Base-by-base conservation (phyloP, 2,329 filamentous ascomycete genomes). In the Penicillium expansum region DNA sequence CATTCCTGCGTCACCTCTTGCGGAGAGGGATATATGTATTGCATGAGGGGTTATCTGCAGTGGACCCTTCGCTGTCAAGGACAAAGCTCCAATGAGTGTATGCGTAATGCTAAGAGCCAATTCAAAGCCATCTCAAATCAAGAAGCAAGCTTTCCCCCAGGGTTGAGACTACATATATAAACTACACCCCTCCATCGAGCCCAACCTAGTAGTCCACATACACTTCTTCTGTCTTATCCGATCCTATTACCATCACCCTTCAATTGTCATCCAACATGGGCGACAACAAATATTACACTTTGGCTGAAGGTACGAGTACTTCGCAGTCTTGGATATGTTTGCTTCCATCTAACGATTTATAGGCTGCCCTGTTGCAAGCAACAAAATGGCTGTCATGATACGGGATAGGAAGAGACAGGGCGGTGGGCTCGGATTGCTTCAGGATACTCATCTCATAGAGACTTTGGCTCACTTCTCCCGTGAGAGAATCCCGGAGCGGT, bases 371-470 rank as follows among this genome's bases (percentile, higher is more conserved):
- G 59, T 61, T 32, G 58, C 63, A 22, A 62, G 42, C 48, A 61
- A 44, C 47, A 59, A 38, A 14, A 61, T 62, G 9, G 48, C 52
- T 44, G 50, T 65, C 18, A 32, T 62, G 43, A 42, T 67, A 38
- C 56, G 58, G 6, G 38, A 49, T 16, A 29, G 41, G n/a, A n/a
- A n/a, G n/a, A n/a, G n/a, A 32, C 50, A 56, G 13, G 67, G 68
- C 8, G 61, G 60, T 29, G 77, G 78, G 3, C 73, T 82, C 4
- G 72, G 76, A 2, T 66, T 81, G 2, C 73, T 86, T 0, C 77
- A 82, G 62, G 82, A 85, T 61, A 83, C 82, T 27, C 82, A 86
- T 49, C 66, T 86, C 22, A 82, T 86, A 55, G 82, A 86, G 58
- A 79, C 80, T 0, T 71, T 86, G 1, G 81, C 83, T 2, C 83